phyloP scores from a whole-genome alignment of 108 stramenopile genomes.

The Nitzschia putrida region DNA sequence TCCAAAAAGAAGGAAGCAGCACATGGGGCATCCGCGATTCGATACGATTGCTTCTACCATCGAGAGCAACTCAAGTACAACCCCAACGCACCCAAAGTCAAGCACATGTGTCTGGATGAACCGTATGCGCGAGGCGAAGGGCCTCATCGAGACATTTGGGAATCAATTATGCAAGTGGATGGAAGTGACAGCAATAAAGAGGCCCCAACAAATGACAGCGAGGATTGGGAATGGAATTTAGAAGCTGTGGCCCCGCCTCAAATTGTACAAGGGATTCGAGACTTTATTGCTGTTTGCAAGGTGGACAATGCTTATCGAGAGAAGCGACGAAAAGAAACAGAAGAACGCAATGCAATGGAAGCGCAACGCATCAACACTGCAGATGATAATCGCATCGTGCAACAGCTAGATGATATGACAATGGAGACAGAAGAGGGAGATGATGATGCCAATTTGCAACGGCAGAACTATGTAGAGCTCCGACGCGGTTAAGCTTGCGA shows the following conservation, averaged over 20 bases:
- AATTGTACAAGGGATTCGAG: too few relatives aligned
- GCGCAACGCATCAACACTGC: neutral
- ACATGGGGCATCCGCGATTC: conserved; percentile 4
- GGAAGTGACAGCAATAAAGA: too few relatives aligned
- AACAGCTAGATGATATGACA: neutral
- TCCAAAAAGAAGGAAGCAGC: conserved; percentile 12
- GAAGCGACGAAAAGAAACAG: too few relatives aligned
- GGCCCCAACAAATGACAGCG: too few relatives aligned
- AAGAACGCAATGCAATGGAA: too few relatives aligned
- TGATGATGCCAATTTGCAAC: neutral
- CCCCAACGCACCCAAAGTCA: neutral
- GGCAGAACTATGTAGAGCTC: neutral
- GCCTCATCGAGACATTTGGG: neutral
- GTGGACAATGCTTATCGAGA: too few relatives aligned
- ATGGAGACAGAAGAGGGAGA: neutral
- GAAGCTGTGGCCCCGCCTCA: too few relatives aligned
- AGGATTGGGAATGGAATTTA: too few relatives aligned
- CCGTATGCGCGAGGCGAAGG: conserved; percentile 2
- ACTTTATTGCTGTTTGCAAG: too few relatives aligned
- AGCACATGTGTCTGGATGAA: neutral
- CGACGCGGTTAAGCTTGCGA: neutral
- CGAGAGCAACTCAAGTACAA: neutral
- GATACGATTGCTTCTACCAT: conserved; percentile 13
- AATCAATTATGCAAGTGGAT: too few relatives aligned
- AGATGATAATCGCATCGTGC: neutral